phyloP scores from a whole-genome alignment of 2,329 filamentous ascomycete genomes.

The Nannizzia gypsea region DNA sequence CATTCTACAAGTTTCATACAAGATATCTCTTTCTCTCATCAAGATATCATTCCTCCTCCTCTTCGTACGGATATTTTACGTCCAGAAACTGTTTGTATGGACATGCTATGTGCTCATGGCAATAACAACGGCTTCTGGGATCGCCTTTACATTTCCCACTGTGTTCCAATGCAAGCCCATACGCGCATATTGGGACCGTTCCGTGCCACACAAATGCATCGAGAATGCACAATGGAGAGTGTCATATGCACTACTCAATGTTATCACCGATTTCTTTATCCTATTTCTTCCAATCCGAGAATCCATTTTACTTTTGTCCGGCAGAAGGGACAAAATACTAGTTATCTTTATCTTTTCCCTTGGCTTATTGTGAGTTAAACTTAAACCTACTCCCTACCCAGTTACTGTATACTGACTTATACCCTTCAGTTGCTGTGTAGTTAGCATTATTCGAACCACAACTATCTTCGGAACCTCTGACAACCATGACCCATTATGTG shows the following conservation, averaged over 20 bases:
- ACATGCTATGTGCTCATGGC: conserved; percentile 9
- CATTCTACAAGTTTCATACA: conserved; percentile 7
- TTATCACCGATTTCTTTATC: conserved; percentile 20
- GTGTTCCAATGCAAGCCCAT: conserved; percentile 20
- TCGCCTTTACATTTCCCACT: conserved; percentile 17
- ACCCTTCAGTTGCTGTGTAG: conserved; percentile 10
- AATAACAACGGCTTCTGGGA: conserved; percentile 9
- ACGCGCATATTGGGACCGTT: conserved; percentile 17
- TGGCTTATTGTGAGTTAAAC: conserved; percentile 16
- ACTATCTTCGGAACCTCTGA: conserved; percentile 18
- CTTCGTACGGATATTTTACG: conserved; percentile 12
- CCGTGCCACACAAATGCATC: conserved; percentile 16
- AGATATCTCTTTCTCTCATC: conserved; percentile 7
- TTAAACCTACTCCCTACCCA: background rate
- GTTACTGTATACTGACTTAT: background rate
- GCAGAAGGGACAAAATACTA: conserved; percentile 15
- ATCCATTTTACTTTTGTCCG: conserved; percentile 15
- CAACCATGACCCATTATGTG: conserved; percentile 11
- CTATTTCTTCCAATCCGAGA: conserved; percentile 18
- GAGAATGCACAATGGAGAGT: conserved; percentile 16
- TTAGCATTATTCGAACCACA: conserved; percentile 23
- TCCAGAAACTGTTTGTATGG: conserved; percentile 8
- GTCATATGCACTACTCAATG: conserved; percentile 19
- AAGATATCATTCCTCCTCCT: conserved; percentile 13
- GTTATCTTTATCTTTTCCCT: conserved; percentile 18